These are phyloP conservation scores for Osmanthus fragrans DNA, from an alignment of 257 asterid genomes.

Conservation along the genomic window DNA sequence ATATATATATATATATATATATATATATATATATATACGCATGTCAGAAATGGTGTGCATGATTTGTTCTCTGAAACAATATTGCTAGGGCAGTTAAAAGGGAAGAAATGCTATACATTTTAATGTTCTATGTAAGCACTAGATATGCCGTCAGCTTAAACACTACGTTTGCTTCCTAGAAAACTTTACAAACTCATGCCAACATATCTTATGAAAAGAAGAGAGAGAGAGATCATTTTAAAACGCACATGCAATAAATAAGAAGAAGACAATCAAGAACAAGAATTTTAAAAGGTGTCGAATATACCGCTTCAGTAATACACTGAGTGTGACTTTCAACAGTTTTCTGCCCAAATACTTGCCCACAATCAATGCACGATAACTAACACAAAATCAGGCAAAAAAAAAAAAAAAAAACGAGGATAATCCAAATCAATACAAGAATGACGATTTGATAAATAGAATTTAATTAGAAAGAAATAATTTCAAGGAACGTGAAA, in stretches of 20 bases:
- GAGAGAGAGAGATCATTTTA: too few relatives aligned
- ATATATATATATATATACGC: too few relatives aligned
- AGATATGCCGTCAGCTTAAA: neutral
- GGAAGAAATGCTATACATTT: neutral
- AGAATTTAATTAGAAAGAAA: neutral
- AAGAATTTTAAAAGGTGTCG: neutral
- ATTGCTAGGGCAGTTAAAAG: neutral
- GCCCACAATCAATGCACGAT: slow-evolving; percentile 93
- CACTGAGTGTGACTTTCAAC: slow-evolving; percentile 88
- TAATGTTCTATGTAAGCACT: neutral
- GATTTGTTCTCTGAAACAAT: neutral
- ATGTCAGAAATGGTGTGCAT: neutral
- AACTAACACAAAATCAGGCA: slow-evolving; percentile 39
- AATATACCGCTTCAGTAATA: slow-evolving; percentile 83
- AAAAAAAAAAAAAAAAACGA: neutral
- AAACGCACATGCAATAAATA: too few relatives aligned
- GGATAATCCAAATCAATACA: neutral
- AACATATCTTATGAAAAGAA: too few relatives aligned
- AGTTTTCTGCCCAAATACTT: slow-evolving; percentile 65
- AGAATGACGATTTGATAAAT: neutral
- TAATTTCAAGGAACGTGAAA: neutral
- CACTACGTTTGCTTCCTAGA: neutral
- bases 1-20: too few relatives aligned
- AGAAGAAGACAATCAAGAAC: neutral
- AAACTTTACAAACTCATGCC: too few relatives aligned